These are phyloP conservation scores for Cyclotella distinguenda DNA, from an alignment of 108 stramenopile species.

Conservation along the genomic window DNA sequence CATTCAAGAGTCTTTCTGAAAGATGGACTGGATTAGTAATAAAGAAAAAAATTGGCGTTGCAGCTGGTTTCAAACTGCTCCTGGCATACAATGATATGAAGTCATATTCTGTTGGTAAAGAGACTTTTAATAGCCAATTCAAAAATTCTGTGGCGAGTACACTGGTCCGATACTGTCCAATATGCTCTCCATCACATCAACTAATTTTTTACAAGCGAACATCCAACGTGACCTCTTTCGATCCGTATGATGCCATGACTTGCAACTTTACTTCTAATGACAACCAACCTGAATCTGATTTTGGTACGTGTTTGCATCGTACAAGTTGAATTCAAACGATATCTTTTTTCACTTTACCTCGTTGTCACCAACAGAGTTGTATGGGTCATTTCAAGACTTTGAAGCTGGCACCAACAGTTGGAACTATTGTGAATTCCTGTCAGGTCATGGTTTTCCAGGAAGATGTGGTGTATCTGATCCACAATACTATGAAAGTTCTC, in stretches of 20 bases:
- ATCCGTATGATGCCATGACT: constrained; percentile 14
- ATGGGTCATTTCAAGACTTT: constrained; percentile 12
- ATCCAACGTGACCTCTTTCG: constrained; percentile 8
- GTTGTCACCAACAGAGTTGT: too few relatives aligned
- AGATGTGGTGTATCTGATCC: not conserved
- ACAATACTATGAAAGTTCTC: not conserved
- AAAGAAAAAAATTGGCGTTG: constrained; percentile 4
- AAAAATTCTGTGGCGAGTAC: not conserved
- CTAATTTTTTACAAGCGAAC: constrained; percentile 20
- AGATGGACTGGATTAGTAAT: not conserved
- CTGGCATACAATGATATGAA: constrained; percentile 11
- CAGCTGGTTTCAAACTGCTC: constrained; percentile 8
- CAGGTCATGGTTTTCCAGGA: constrained; percentile 12
- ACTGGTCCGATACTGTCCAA: constrained; percentile 16
- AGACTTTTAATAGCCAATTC: constrained; percentile 9
- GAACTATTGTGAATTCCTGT: constrained; percentile 4
- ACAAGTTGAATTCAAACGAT: too few relatives aligned
- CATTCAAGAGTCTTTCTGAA: constrained; percentile 4
- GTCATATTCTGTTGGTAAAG: constrained; percentile 8
- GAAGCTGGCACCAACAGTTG: constrained; percentile 4
- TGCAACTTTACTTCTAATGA: constrained; percentile 6
- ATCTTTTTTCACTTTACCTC: too few relatives aligned
- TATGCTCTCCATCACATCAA: constrained; percentile 5
- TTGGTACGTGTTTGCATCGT: constrained; percentile 19
- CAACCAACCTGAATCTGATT: constrained; percentile 4